Conservation (phyloP, 1,139 yeast species). For the Yueomyces sp. region DNA sequence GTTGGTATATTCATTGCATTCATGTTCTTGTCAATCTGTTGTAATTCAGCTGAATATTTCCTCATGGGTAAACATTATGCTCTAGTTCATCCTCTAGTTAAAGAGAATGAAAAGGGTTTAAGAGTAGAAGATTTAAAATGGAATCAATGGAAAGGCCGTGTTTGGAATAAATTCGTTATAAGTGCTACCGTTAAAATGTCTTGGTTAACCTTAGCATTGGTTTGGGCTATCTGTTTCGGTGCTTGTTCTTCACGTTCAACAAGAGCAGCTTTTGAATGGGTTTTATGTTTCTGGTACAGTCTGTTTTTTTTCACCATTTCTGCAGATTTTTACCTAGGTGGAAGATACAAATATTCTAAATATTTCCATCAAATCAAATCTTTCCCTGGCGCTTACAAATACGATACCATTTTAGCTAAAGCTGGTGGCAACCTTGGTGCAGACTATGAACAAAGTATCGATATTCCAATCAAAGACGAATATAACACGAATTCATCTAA, state of each 20-base stretch:
- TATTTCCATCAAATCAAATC: slow-evolving; percentile 20
- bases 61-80: slow-evolving; percentile 47
- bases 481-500: too few relatives aligned
- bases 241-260: slow-evolving; percentile 31
- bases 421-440: not conserved
- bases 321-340: slow-evolving; percentile 60
- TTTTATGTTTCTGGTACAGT: slow-evolving; percentile 73
- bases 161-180: slow-evolving; percentile 32
- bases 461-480: too few relatives aligned
- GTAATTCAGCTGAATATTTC: slow-evolving; percentile 47
- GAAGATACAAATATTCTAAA: slow-evolving; percentile 19
- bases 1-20: slow-evolving; percentile 64
- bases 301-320: slow-evolving; percentile 51
- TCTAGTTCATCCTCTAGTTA: slow-evolving; percentile 19
- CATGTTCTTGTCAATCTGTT: slow-evolving; percentile 50
- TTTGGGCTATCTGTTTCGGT: slow-evolving; percentile 61
- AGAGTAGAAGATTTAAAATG: slow-evolving; percentile 9
- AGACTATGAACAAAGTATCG: not conserved
- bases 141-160: slow-evolving; percentile 25
- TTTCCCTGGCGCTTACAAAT: slow-evolving; percentile 19
- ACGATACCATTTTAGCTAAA: slow-evolving; percentile 6
- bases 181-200: slow-evolving; percentile 41
- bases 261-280: slow-evolving; percentile 66
- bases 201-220: slow-evolving; percentile 63
- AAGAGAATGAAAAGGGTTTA: not conserved